phyloP scores from a whole-genome alignment of 139 green algal genomes.

The Chlorella sp. region DNA sequence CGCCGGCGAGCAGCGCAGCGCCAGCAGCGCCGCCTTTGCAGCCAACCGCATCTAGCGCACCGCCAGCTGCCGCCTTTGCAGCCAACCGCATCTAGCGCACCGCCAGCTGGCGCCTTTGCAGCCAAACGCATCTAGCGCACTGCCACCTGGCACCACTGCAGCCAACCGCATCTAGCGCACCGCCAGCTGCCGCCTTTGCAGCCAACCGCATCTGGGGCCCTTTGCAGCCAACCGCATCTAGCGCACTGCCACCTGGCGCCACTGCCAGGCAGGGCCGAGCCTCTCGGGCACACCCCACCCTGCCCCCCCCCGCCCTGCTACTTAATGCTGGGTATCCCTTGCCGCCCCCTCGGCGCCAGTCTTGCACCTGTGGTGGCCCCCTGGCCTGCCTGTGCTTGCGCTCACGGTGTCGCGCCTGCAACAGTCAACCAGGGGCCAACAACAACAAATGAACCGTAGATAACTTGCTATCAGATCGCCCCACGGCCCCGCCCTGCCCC shows the following conservation, averaged over 20 bases:
- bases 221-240: background rate
- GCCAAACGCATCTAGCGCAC: constrained; percentile 2
- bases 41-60: constrained; percentile 3
- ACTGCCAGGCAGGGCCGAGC: background rate
- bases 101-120: background rate
- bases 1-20: background rate
- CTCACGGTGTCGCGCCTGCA: too few species aligned
- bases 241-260: background rate
- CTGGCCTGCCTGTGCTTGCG: too few species aligned
- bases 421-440: too few species aligned
- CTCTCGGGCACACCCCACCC: background rate
- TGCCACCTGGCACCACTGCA: background rate
- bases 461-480: too few species aligned
- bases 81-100: constrained; percentile 3
- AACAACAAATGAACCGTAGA: too few species aligned
- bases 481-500: too few species aligned
- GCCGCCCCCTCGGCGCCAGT: too few species aligned
- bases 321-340: background rate
- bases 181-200: background rate
- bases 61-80: background rate
- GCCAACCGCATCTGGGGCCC: background rate
- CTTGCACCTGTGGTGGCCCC: too few species aligned
- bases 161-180: constrained; percentile 3
- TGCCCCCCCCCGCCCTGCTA: background rate
- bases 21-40: background rate